These are phyloP conservation scores for Licmophora abbreviata DNA, from an alignment of 108 stramenopile species.

Conservation along the genomic window DNA sequence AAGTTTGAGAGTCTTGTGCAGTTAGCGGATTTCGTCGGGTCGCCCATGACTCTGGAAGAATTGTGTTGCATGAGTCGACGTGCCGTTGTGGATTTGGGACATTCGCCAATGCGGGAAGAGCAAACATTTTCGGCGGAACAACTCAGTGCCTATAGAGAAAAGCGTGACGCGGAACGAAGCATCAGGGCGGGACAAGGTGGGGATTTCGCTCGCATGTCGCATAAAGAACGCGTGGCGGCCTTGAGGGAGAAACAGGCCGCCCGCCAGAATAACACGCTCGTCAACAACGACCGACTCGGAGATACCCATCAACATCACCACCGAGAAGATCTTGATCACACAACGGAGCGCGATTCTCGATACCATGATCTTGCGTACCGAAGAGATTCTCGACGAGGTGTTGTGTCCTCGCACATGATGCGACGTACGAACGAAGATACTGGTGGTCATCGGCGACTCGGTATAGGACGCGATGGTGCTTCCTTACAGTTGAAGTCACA, in stretches of 20 bases:
- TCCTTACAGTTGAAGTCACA: not conserved
- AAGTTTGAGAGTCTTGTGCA: slow-evolving; percentile 12
- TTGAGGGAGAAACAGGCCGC: too few species aligned
- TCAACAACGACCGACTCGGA: not conserved
- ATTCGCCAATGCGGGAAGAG: slow-evolving; percentile 7
- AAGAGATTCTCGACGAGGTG: too few species aligned
- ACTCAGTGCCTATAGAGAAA: too few species aligned
- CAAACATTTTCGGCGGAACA: too few species aligned
- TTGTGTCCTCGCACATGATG: too few species aligned
- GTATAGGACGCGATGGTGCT: too few species aligned
- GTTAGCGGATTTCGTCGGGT: slow-evolving; percentile 26
- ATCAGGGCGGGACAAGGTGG: not conserved
- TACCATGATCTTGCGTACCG: too few species aligned
- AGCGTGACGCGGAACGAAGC: not conserved
- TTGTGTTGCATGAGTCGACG: slow-evolving; percentile 24
- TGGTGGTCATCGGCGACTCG: too few species aligned
- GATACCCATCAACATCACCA: too few species aligned
- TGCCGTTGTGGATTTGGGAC: slow-evolving; percentile 21
- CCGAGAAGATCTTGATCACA: too few species aligned
- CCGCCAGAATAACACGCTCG: not conserved
- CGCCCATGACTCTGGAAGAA: slow-evolving; percentile 6
- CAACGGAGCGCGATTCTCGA: too few species aligned
- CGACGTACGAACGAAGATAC: too few species aligned
- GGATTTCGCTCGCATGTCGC: not conserved
- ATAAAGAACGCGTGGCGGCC: not conserved